phyloP scores from a whole-genome alignment of 2,329 filamentous ascomycete species.

The Stagonosporopsis cucurbitacearum region DNA sequence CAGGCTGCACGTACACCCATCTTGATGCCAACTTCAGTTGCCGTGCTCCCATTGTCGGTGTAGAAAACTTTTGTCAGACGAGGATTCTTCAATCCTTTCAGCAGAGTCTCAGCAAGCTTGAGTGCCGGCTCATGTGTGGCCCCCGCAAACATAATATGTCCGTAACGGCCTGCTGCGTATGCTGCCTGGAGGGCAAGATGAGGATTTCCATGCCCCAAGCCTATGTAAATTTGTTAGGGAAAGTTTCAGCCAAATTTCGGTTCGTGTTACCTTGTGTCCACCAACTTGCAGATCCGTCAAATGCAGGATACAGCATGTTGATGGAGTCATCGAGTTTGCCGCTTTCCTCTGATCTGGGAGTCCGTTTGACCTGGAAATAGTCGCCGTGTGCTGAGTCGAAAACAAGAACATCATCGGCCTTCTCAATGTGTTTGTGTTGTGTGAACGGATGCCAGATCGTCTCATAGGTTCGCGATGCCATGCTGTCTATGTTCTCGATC shows the following conservation, averaged over 20 bases:
- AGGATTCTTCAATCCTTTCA: conserved; percentile 66
- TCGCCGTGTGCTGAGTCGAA: conserved; percentile 85
- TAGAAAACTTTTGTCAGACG: conserved; percentile 77
- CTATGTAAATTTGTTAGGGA: conserved; percentile 1
- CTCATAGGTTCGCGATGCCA: conserved; percentile 63
- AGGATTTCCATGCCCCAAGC: conserved; percentile 79
- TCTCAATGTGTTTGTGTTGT: conserved; percentile 71
- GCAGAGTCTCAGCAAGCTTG: conserved; percentile 68
- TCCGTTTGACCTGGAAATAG: conserved; percentile 70
- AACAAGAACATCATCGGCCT: conserved; percentile 67
- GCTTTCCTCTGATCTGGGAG: conserved; percentile 22
- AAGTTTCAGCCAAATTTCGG: too few relatives aligned
- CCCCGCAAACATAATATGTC: conserved; percentile 86
- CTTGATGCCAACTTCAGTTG: conserved; percentile 82
- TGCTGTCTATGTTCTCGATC: conserved; percentile 64
- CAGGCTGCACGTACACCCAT: conserved; percentile 78
- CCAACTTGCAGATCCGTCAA: conserved; percentile 88
- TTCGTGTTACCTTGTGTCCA: conserved; percentile 75
- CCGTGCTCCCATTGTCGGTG: conserved; percentile 84
- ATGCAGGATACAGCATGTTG: conserved; percentile 66
- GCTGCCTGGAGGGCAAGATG: conserved; percentile 75
- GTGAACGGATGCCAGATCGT: conserved; percentile 87
- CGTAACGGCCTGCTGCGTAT: conserved; percentile 82
- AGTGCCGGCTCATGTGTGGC: conserved; percentile 81
- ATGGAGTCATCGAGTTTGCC: conserved; percentile 15